Conservation (phyloP, 2,329 filamentous ascomycete genomes). For the Pseudofabraea citricarpa region DNA sequence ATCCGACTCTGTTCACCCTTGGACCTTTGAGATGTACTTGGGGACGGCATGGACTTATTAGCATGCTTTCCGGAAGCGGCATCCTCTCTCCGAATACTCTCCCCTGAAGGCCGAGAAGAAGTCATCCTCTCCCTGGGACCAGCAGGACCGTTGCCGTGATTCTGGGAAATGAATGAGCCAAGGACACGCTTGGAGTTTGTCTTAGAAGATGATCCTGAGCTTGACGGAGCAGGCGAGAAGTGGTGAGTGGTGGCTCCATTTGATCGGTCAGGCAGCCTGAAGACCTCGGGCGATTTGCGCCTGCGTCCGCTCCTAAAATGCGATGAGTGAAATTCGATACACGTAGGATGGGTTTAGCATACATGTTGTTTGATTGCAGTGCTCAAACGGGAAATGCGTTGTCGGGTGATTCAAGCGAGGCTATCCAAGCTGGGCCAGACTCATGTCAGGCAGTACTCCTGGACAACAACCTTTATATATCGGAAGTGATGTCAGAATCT, state of each 20-base stretch:
- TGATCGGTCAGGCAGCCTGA: constrained; percentile 11
- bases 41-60: constrained; percentile 10
- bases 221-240: constrained; percentile 7
- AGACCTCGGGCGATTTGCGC: constrained; percentile 10
- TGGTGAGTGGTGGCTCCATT: constrained; percentile 14
- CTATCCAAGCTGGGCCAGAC: neutral
- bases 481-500: neutral
- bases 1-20: constrained; percentile 2
- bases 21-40: neutral
- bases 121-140: constrained; percentile 5
- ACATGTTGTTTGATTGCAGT: constrained; percentile 1
- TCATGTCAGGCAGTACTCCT: neutral
- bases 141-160: constrained; percentile 10
- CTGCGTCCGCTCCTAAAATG: constrained; percentile 3
- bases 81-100: constrained; percentile 1
- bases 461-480: neutral
- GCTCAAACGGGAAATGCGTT: neutral
- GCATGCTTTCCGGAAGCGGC: constrained; percentile 3
- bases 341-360: neutral
- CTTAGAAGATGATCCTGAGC: constrained; percentile 3
- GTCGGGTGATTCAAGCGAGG: constrained; percentile 1
- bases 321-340: neutral
- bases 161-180: constrained; percentile 6
- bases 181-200: constrained; percentile 2
- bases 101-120: neutral